A percentile compares a stretch with the other conserved stretches of the same genome.
These are phyloP conservation scores for Davidsoniella eucalypti DNA, from an alignment of 2,329 filamentous ascomycete genomes.

Conservation along the genomic window DNA sequence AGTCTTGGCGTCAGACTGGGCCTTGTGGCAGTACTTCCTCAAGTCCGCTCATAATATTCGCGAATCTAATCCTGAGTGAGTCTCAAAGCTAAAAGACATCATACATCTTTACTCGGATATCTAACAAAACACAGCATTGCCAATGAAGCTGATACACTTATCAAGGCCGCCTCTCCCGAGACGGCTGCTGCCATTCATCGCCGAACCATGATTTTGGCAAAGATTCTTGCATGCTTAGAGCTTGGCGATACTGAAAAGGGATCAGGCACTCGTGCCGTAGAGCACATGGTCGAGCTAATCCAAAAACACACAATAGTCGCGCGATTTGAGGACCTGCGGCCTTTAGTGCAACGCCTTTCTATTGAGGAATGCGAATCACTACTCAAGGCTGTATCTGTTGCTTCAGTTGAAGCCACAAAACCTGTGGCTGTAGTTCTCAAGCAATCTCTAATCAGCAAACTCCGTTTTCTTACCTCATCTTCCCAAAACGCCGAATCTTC, in stretches of 20 bases:
- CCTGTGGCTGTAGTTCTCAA: constrained; percentile 14
- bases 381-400: constrained; percentile 21
- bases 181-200: constrained; percentile 23
- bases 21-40: constrained; percentile 21
- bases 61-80: constrained; percentile 9
- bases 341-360: constrained; percentile 8
- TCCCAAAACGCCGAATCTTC: constrained; percentile 27
- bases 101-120: neutral
- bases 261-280: constrained; percentile 1
- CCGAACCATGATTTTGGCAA: constrained; percentile 24
- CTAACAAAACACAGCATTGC: constrained; percentile 15
- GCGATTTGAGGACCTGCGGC: constrained; percentile 12
- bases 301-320: constrained; percentile 7
- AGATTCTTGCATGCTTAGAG: constrained; percentile 23
- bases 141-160: constrained; percentile 18
- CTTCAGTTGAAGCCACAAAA: constrained; percentile 22
- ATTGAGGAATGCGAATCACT: constrained; percentile 6
- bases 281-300: constrained; percentile 9
- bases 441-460: neutral
- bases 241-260: constrained; percentile 14
- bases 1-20: constrained; percentile 29
- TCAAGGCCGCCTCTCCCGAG: constrained; percentile 19
- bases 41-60: constrained; percentile 16
- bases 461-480: constrained; percentile 28
- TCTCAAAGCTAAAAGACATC: constrained; percentile 12